phyloP scores from a whole-genome alignment of 176 grass and related monocot genomes.

The Eleusine coracana region DNA sequence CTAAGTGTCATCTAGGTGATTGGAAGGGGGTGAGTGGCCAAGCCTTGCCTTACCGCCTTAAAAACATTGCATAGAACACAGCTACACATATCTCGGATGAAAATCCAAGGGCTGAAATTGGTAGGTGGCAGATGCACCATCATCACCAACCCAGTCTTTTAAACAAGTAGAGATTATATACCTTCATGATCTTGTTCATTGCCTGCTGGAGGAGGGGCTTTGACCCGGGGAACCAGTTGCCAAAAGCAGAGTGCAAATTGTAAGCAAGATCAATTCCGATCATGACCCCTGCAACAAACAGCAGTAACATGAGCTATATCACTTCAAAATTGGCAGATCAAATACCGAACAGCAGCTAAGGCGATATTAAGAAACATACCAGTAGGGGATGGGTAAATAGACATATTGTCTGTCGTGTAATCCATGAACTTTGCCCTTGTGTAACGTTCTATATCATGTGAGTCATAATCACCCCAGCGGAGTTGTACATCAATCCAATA shows the following conservation, averaged over 20 bases:
- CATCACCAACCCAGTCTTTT: too few species aligned
- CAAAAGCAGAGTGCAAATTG: slow-evolving; percentile 93
- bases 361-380: slow-evolving; percentile 54
- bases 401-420: slow-evolving; percentile 99
- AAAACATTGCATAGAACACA: too few species aligned
- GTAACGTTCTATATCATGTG: slow-evolving; percentile 96
- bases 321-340: slow-evolving; percentile 17
- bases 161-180: slow-evolving; percentile 24
- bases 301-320: slow-evolving; percentile 24
- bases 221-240: slow-evolving; percentile 98
- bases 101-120: too few species aligned
- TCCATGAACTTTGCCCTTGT: slow-evolving; percentile 99
- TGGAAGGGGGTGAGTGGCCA: too few species aligned
- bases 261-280: slow-evolving; percentile 96
- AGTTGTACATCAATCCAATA: slow-evolving; percentile 99
- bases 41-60: too few species aligned
- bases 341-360: slow-evolving; percentile 3
- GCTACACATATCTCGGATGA: too few species aligned
- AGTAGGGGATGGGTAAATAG: slow-evolving; percentile 96
- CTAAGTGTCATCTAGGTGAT: too few species aligned
- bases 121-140: too few species aligned
- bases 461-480: slow-evolving; percentile 97
- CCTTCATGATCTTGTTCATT: slow-evolving; percentile 99
- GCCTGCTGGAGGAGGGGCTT: slow-evolving; percentile 94
- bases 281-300: slow-evolving; percentile 85